Conservation (phyloP, 345 rosid species). For the Pelargonium nanum region DNA sequence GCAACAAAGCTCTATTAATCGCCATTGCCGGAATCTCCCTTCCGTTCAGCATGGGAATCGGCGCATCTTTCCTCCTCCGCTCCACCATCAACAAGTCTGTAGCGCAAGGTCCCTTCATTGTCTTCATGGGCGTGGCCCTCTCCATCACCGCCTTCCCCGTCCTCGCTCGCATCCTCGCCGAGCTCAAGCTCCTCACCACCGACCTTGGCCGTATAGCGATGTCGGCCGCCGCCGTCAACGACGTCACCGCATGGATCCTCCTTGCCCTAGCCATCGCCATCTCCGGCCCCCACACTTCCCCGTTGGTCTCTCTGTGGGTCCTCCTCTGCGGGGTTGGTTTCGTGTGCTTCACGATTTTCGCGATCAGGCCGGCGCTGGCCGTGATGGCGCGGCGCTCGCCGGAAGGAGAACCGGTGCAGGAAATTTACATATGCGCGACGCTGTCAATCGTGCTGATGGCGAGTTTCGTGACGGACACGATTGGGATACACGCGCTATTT, state of each 20-base stretch:
- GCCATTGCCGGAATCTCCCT: conserved; percentile 56
- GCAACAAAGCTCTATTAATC: conserved; percentile 49
- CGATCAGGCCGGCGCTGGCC: conserved; percentile 43
- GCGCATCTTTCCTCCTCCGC: conserved; percentile 38
- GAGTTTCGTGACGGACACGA: conserved; percentile 51
- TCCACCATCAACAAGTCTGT: conserved; percentile 47
- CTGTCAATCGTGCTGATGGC: conserved; percentile 48
- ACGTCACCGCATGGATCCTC: conserved; percentile 71
- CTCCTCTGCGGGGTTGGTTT: conserved; percentile 45
- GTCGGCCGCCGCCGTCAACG: conserved; percentile 84
- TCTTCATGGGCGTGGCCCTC: conserved; percentile 82
- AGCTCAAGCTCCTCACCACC: conserved; percentile 64
- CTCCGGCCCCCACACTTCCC: conserved; percentile 41
- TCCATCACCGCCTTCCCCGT: conserved; percentile 81
- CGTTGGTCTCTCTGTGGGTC: conserved; percentile 58
- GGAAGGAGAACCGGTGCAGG: conserved; percentile 72
- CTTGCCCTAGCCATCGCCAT: conserved; percentile 80
- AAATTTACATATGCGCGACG: conserved; percentile 51
- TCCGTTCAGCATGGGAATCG: conserved; percentile 61
- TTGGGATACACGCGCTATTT: conserved; percentile 73
- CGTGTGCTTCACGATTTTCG: conserved; percentile 19
- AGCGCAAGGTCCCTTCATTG: conserved; percentile 33
- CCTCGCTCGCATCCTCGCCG: conserved; percentile 73
- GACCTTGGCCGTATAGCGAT: conserved; percentile 67
- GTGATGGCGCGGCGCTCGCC: conserved; percentile 51